A percentile compares a stretch with the other conserved stretches of the same genome.
Conservation (phyloP, 305 asterid species). For the Solanum hybrid region DNA sequence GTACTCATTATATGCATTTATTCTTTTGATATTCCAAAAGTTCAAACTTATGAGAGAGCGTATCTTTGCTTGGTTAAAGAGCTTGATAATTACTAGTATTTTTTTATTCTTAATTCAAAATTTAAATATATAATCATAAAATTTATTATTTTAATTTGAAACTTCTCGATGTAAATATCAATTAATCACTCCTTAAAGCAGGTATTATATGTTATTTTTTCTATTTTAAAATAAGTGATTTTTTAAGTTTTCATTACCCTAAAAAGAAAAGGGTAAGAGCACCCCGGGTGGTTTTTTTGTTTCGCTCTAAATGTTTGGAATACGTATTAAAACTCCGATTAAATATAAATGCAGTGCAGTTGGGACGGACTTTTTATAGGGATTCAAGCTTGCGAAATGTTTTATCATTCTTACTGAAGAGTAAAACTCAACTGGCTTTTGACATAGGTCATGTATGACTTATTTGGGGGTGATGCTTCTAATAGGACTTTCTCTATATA, state of each 20-base stretch:
- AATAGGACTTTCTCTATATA: too few relatives aligned
- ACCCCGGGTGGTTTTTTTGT: too few relatives aligned
- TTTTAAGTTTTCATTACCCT: background rate
- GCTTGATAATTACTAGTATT: background rate
- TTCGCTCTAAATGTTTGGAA: too few relatives aligned
- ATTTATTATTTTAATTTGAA: background rate
- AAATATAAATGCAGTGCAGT: too few relatives aligned
- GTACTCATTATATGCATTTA: conserved; percentile 17
- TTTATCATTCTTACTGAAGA: too few relatives aligned
- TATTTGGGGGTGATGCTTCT: too few relatives aligned
- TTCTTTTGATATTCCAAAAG: conserved; percentile 9
- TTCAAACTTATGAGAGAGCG: background rate
- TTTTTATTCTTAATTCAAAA: background rate
- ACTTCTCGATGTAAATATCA: background rate
- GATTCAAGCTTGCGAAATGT: too few relatives aligned
- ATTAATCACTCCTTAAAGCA: background rate
- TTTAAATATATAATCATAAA: background rate
- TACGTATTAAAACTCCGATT: too few relatives aligned
- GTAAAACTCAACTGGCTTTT: too few relatives aligned
- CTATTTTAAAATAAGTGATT: background rate
- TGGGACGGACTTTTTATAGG: too few relatives aligned
- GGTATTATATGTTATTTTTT: background rate
- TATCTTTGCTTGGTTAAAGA: background rate
- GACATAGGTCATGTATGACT: background rate
- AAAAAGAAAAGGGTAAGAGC: too few relatives aligned